Evolutionary conservation across 805 yeast species (phyloP).

Genomic region (Candida loeiensis): DNA sequence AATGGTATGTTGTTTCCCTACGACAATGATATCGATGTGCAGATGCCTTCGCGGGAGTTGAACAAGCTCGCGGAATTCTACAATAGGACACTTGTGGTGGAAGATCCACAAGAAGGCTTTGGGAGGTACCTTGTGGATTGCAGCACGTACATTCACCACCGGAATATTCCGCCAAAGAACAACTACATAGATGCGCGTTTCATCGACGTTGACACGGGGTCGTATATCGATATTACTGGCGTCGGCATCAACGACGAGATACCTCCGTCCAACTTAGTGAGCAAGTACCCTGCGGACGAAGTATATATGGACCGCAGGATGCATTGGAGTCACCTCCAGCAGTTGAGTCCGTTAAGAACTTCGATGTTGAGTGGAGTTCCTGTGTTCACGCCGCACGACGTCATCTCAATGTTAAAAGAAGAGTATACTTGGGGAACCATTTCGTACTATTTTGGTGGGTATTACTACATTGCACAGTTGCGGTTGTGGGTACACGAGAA

Average conservation of each 20-base stretch:
- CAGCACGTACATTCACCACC: conserved; percentile 18
- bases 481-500: conserved; percentile 49
- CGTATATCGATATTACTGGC: conserved; percentile 42
- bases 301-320: conserved; percentile 16
- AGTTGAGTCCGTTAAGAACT: conserved; percentile 35
- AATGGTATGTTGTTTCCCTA: conserved; percentile 28
- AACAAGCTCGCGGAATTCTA: conserved; percentile 19
- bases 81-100: conserved; percentile 24
- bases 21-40: conserved; percentile 29
- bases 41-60: conserved; percentile 24
- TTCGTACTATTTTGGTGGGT: conserved; percentile 32
- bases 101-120: conserved; percentile 43
- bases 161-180: conserved; percentile 17
- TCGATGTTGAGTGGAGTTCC: conserved; percentile 26
- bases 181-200: conserved; percentile 56
- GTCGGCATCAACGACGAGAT: conserved; percentile 30
- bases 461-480: conserved; percentile 49
- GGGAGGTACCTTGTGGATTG: conserved; percentile 50
- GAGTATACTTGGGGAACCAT: conserved; percentile 45
- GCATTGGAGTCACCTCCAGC: conserved; percentile 9
- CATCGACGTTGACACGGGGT: conserved; percentile 47
- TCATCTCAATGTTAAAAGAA: conserved; percentile 39
- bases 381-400: conserved; percentile 25
- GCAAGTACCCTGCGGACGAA: conserved; percentile 12
- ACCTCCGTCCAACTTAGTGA: conserved; percentile 20